Evolutionary conservation across 192 early-diverging fungal genomes (phyloP).

Genomic region (Rhizoclosmatium sp.): DNA sequence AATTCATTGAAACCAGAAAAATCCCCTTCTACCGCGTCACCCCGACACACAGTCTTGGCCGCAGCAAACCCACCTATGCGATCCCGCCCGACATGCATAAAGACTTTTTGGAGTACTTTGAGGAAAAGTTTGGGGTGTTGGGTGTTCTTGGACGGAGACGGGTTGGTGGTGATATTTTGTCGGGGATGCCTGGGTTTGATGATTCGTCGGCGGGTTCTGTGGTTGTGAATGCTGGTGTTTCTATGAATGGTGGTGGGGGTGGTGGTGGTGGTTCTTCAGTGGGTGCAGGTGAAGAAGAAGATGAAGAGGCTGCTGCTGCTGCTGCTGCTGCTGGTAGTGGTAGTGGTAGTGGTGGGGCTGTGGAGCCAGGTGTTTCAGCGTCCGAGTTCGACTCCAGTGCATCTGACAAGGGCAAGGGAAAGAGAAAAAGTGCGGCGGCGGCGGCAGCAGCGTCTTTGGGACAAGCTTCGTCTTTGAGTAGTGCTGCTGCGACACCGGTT

Average conservation of each 20-base stretch:
- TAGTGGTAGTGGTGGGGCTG: background rate
- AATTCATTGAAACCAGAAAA: constrained; percentile 22
- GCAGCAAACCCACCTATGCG: constrained; percentile 31
- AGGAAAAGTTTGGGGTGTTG: constrained; percentile 18
- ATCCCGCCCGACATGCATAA: constrained; percentile 22
- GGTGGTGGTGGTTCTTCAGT: background rate
- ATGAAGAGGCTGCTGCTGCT: background rate
- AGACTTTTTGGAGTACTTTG: constrained; percentile 30
- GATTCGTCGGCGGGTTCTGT: background rate
- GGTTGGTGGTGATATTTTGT: constrained; percentile 12
- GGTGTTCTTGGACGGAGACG: constrained; percentile 14
- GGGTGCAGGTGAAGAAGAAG: background rate
- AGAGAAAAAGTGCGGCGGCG: background rate
- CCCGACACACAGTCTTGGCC: constrained; percentile 25
- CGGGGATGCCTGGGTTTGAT: constrained; percentile 20
- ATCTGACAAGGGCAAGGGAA: too few relatives aligned
- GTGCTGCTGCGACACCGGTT: background rate
- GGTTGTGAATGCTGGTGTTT: background rate
- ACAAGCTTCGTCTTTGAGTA: background rate
- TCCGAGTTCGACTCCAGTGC: too few relatives aligned
- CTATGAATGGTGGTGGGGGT: background rate
- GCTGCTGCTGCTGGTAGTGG: background rate
- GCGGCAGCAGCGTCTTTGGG: background rate
- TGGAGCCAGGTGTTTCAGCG: background rate
- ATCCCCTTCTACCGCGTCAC: constrained; percentile 32